These are phyloP conservation scores for Pharnaceum exiguum DNA, from an alignment of 148 eudicot genomes.

Conservation along the genomic window DNA sequence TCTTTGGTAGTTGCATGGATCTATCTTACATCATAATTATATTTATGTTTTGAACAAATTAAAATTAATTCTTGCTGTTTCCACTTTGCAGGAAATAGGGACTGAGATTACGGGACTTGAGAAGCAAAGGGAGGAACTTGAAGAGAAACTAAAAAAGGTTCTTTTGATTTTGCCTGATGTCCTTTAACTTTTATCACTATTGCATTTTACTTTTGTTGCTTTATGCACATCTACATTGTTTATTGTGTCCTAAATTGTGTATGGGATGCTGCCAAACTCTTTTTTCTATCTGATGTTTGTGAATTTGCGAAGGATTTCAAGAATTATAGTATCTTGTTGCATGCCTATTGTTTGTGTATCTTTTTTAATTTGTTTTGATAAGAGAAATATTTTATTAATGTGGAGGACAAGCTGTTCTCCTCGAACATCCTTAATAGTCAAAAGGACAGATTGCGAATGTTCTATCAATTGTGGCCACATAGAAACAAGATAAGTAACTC, in stretches of 20 bases:
- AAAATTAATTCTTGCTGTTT: slow-evolving; percentile 6
- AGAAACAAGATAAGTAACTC: no score
- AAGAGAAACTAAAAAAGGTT: slow-evolving; percentile 88
- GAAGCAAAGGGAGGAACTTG: slow-evolving; percentile 85
- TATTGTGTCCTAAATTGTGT: not conserved
- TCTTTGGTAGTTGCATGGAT: no score
- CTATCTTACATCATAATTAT: no score
- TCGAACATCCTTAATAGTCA: no score
- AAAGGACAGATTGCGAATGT: no score
- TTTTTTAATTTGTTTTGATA: not conserved
- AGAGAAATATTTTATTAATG: no score
- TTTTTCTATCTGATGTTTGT: not conserved
- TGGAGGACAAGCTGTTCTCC: no score
- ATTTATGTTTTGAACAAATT: slow-evolving; percentile 2
- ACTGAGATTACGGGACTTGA: slow-evolving; percentile 79
- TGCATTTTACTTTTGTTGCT: not conserved
- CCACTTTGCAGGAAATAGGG: slow-evolving; percentile 57
- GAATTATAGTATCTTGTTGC: not conserved
- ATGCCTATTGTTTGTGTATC: not conserved
- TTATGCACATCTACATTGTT: not conserved
- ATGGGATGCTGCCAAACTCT: not conserved
- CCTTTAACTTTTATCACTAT: slow-evolving; percentile 2
- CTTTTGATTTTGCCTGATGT: not conserved
- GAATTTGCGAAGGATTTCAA: no score
- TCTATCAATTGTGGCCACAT: no score